phyloP scores from a whole-genome alignment of 257 asterid species.

The Craterostigma plantagineum region DNA sequence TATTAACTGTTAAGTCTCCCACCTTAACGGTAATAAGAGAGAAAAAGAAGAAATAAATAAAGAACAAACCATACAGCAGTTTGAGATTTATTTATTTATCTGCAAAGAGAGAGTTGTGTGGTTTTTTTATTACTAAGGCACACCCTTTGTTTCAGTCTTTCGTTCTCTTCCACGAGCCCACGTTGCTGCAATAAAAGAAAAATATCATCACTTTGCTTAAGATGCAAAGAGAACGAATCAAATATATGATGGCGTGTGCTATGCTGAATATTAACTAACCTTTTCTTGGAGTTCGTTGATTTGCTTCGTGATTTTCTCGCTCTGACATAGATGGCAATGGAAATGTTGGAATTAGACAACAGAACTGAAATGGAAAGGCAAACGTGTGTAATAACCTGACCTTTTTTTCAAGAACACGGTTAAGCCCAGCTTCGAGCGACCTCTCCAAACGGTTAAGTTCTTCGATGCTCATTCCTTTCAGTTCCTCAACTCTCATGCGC shows the following conservation, averaged over 20 bases:
- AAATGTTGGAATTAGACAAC: neutral
- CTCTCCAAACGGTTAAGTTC: conserved; percentile 60
- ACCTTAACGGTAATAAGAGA: too few species aligned
- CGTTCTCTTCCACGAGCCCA: conserved; percentile 50
- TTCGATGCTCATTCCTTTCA: conserved; percentile 52
- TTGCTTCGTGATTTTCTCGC: conserved; percentile 52
- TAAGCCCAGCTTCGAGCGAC: conserved; percentile 59
- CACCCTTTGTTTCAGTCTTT: conserved; percentile 44
- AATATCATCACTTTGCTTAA: too few species aligned
- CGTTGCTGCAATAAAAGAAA: too few species aligned
- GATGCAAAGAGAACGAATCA: too few species aligned
- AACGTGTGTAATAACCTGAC: too few species aligned
- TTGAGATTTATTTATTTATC: too few species aligned
- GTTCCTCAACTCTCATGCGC: conserved; percentile 95
- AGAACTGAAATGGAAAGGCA: neutral
- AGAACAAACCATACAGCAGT: too few species aligned
- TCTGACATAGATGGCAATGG: conserved; percentile 18
- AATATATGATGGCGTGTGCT: too few species aligned
- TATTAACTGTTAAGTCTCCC: too few species aligned
- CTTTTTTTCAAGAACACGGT: conserved; percentile 54
- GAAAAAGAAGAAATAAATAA: too few species aligned
- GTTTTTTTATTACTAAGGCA: neutral
- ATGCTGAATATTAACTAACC: conserved; percentile 22
- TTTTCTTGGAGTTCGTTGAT: conserved; percentile 59
- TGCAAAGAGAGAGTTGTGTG: too few species aligned